Percentiles rank a stretch among this genome's conserved stretches.
Evolutionary conservation across 2,329 filamentous ascomycete genomes (phyloP).

Genomic region (Gnomoniopsis sp.): DNA sequence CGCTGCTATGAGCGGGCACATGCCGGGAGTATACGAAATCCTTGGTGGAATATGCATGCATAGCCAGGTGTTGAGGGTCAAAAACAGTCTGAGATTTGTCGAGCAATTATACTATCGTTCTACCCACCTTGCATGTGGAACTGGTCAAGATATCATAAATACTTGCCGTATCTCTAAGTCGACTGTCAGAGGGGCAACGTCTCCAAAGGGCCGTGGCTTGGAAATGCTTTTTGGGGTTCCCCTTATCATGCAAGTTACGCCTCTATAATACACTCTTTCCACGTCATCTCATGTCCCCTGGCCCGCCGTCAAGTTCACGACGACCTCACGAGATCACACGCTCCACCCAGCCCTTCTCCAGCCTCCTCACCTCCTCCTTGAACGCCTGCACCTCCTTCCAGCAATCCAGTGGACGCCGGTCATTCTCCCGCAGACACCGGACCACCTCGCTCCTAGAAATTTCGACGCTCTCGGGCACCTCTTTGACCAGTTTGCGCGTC

Average conservation of each 20-base stretch:
- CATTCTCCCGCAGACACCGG: constrained; percentile 77
- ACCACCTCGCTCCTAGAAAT: constrained; percentile 73
- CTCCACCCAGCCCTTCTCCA: constrained; percentile 87
- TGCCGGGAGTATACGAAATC: not conserved
- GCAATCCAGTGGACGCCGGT: constrained; percentile 87
- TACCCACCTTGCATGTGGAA: too few relatives aligned
- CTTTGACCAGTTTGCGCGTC: constrained; percentile 60
- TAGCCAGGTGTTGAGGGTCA: not conserved
- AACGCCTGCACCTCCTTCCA: constrained; percentile 91
- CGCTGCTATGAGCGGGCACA: not conserved
- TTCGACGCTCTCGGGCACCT: constrained; percentile 69
- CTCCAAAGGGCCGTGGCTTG: too few relatives aligned
- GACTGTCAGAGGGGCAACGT: too few relatives aligned
- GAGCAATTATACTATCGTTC: not conserved
- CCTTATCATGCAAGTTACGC: not conserved
- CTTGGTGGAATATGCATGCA: not conserved
- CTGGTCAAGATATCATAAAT: too few relatives aligned
- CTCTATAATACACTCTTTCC: constrained; percentile 8
- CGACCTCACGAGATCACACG: constrained; percentile 58
- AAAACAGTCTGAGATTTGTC: not conserved
- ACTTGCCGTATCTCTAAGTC: too few relatives aligned
- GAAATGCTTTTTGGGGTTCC: not conserved
- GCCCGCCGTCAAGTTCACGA: not conserved
- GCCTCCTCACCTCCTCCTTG: constrained; percentile 79
- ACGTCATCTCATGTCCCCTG: not conserved